Base-by-base conservation (phyloP, 2,329 filamentous ascomycete genomes). In the Cladorrhinum sp. region DNA sequence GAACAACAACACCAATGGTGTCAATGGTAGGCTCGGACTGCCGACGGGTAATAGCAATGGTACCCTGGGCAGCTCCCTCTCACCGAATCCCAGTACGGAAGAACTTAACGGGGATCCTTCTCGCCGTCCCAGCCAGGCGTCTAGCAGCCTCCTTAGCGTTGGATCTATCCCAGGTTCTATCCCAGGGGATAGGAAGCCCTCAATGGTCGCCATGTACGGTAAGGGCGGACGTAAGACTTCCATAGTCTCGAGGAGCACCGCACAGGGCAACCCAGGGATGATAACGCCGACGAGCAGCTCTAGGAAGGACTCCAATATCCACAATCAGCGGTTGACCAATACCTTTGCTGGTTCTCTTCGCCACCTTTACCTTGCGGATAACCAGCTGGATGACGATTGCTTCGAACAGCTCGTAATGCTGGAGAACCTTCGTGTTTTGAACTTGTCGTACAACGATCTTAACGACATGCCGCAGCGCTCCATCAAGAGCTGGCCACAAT, bases 371-470 rank as follows among this genome's bases (percentile, higher is more conserved):
- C 80, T 99, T 61, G 95, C 95, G 7, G 95, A 99, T 72, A 99
- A 99, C 72, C 86, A 93, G 62, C 83, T 99, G 23, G 91, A 95
- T 59, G 95, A 98, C 68, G 93, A 98, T 68, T 90, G 96, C 0
- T 98, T 98, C 71, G 92, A 97, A 65, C 91, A 98, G 73, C 81
- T 99, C 50, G 90, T 86, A 0, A 79, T 93, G 2, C 82, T 98
- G 3, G 82, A 86, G 2, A 95, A 98, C 74, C 77, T 99, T 55
- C 87, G 93, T 22, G 85, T 96, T 23, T 83, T 99, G 61, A 99
- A 99, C 68, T 76, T 99, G 29, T 96, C 93, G 0, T 98, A 97
- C 77, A 99, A 99, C 68, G 89, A 93, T 64, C 84, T 99, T 51
- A 93, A 90, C 62, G 95, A 99, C 68, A 89, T 99, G 75, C 95